Evolutionary conservation across 2,329 filamentous ascomycete genomes (phyloP), one percentile per base, ranked within the genome.

Genomic region (Stachybotrys chlorohalonatus): DNA sequence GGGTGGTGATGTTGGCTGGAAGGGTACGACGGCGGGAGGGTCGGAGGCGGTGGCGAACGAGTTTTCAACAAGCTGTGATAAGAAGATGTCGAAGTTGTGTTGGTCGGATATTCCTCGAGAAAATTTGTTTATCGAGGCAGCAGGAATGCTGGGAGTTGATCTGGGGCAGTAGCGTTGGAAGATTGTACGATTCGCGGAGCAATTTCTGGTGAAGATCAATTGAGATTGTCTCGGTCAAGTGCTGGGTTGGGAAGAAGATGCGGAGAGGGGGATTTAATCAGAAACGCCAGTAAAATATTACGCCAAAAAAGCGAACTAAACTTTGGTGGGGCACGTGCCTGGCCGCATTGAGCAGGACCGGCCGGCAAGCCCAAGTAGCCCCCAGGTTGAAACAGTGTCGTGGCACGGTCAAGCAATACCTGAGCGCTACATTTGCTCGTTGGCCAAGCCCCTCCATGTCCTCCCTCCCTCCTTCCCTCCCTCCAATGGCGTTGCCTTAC

Each of bases 11-110:
- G 32, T 31, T 46, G 50, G 47, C 47, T 52, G 49, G 32, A 57
- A 55, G 47, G 31, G 52, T 16, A 39, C 39, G 47, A 52, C 31
- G 24, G 36, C 49, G 53, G 50, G 48, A 48, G 70, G 42, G n/a
- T 15, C 31, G 36, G n/a, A 39, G 42, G 53, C 53, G 53, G 55
- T 49, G 55, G 52, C 11, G 55, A 54, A 49, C 17, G 47, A 13
- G 47, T 15, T 51, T n/a, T 52, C 31, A 24, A 4, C 24, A 24
- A 24, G 24, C 24, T 24, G 24, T 24, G 24, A 24, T 24, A 24
- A 24, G 24, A 24, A 24, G 24, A 24, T 24, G 24, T 24, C 24
- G 24, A 24, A 4, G 24, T 24, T 24, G 24, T 24, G 24, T 24
- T 4, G 24, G 24, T 24, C 24, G 24, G 24, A 24, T 2, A 24